Base-by-base conservation (phyloP, 1,284 basidiomycete genomes). In the Leccinum ponderosum region DNA sequence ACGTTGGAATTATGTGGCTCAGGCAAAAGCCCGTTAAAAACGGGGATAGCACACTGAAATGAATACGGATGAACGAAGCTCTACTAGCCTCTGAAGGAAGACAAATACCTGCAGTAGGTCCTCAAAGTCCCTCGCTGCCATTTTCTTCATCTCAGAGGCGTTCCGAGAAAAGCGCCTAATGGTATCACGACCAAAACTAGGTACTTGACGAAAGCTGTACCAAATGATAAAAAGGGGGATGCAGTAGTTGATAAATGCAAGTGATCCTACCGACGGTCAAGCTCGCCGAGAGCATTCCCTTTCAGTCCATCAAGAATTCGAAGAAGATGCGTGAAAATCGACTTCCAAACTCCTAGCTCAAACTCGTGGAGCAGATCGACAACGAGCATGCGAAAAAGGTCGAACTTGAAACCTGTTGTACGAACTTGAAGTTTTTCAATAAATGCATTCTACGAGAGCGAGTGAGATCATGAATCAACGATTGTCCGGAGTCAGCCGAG, bases 201-300 rank as follows among this genome's bases (percentile, higher is more conserved):
- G 48, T 25, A 50, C 48, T 50, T 50, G 48, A 11, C 22, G 48
- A 50, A 14, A 50, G 48, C 48, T 50, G 29, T 31, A 31, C 29
- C 29, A 9, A 31, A 31, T 31, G 0, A 31, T 31, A 31, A 31
- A 8, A 31, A 31, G 0, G 29, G 29, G 29, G 29, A 31, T 31
- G 29, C 29, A 31, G 29, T 31, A 31, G 29, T 31, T 31, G 29
- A 0, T 31, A 31, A 31, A 31, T 31, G 20, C 48, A 50, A 50
- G 15, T 25, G 12, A 50, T 50, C 48, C 27, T 50, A 50, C 48
- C 48, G 22, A 27, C 48, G 22, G 15, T 50, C 48, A 25, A 50
- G 48, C 48, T 50, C 22, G 22, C 20, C 22, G 22, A 50, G 17
- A 8, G 12, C 7, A 22, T 50, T 50, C 22, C 7, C 9, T 50